Evolutionary conservation across 2,329 filamentous ascomycete species (phyloP), one percentile per base, ranked within the genome.

Genomic region (Aureobasidium sp.): DNA sequence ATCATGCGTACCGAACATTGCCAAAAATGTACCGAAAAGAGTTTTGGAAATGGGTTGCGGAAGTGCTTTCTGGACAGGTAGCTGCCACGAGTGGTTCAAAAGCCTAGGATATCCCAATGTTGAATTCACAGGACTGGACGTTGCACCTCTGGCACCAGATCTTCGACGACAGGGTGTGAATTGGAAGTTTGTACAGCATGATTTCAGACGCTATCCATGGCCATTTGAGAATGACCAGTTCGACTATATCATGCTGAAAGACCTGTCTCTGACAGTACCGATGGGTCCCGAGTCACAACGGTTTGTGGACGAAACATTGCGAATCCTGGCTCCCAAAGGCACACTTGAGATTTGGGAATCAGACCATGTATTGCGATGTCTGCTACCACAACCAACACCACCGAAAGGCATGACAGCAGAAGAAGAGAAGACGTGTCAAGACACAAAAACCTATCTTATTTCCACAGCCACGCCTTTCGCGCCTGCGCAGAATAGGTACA

Each of bases 11-110:
- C 87, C 88, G 1, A 79, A 80, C 34, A 81, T 90, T 60, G 77
- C 81, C 47, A 81, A 84, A 65, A 84, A 84, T 51, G 86, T 89
- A 23, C 92, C 92, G 0, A 82, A 82, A 68, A 87, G 86, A 66
- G 87, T 97, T 32, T 80, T 97, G 27, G 93, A 97, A 71, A 76
- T 97, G 37, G 91, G 87, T 34, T 97, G 93, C 73, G 92, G 92
- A 20, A 88, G 88, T 23, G 93, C 86, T 27, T 89, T 95, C 71
- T 97, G 92, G 92, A 92, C 89, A 68, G 87, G 89, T 36, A 86
- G 91, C 79, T 95, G 90, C 73, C 88, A 96, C 73, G 85, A 90
- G 39, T 88, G 90, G 74, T 90, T 92, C 71, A 80, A 83, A 62
- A 81, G 84, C 53, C 80, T 83, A 61, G 90, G 90, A 15, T 82